Percentiles rank a stretch among this genome's conserved stretches.
These are phyloP conservation scores for Wallacemonas sp. DNA, from an alignment of 208 protist species.

Conservation along the genomic window DNA sequence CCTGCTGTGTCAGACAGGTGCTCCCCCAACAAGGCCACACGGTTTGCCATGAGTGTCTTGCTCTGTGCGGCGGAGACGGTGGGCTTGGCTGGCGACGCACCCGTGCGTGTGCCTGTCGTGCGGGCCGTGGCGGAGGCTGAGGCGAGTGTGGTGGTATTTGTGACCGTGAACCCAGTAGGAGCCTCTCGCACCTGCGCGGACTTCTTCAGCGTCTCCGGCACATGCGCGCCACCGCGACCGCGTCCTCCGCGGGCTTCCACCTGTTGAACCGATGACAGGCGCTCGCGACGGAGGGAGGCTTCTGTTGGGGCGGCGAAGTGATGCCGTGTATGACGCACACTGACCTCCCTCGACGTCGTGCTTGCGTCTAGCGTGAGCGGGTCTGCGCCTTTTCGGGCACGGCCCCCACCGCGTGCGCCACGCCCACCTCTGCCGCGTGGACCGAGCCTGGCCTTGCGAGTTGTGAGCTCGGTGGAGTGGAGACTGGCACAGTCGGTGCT, in stretches of 20 bases:
- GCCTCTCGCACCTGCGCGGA: no score
- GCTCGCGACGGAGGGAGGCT: conserved; percentile 1
- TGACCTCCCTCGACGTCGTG: neutral
- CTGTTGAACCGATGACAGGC: neutral
- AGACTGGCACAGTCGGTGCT: neutral
- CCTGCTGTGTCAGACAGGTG: neutral
- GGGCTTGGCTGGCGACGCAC: neutral
- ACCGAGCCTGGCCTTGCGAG: neutral
- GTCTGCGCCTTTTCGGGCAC: neutral
- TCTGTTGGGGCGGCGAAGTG: conserved; percentile 11
- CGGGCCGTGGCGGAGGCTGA: neutral
- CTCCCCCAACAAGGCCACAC: neutral
- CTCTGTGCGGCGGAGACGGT: neutral
- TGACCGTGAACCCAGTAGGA: no score
- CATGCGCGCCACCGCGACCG: no score
- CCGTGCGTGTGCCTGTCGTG: neutral
- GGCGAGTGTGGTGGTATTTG: no score
- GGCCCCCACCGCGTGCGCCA: conserved; percentile 1
- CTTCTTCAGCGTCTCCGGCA: no score
- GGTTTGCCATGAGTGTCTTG: neutral
- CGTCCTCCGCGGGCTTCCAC: neutral
- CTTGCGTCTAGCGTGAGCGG: neutral
- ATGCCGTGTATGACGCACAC: neutral
- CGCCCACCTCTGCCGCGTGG: neutral
- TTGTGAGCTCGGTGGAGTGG: neutral